Evolutionary conservation across 2,329 filamentous ascomycete species (phyloP), one percentile per base, ranked within the genome.

Genomic region (Colletotrichum melonis): DNA sequence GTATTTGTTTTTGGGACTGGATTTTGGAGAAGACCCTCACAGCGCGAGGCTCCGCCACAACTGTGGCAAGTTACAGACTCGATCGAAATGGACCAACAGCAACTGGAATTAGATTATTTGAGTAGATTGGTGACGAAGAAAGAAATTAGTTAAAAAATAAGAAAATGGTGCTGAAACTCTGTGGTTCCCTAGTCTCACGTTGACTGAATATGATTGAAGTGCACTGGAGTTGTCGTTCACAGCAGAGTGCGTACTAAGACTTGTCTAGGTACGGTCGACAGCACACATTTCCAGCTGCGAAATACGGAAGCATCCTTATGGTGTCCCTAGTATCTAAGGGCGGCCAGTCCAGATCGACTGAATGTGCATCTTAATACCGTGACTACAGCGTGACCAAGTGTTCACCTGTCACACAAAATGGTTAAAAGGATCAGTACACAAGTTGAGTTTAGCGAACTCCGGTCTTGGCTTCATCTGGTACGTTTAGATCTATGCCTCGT

Each of bases 21-120:
- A 54, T 35, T 49, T 46, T 19, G 42, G 42, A 65, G 63, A 30
- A 22, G n/a, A 22, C 63, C 60, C 60, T 54, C 60, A 63, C 46
- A 63, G 60, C 14, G 52, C 60, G 46, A 63, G 60, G 60, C 26
- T 22, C 46, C 22, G 42, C n/a, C 38, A 54, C 28, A 19, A 11
- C 16, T 32, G 60, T 54, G 46, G 28, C 28, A 49, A 67, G 56
- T 60, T 38, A 62, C 35, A 38, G 56, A 54, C 65, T 69, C 42
- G 35, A 69, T 69, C 42, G 35, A 69, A 46, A 58, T 57, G 67
- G 35, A 64, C 57, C 54, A 57, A 67, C 54, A 46, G 52, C 35
- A 46, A 42, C 35, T 56, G 26, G 52, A 59, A 46, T 58, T 49
- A 52, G 14, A 69, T 26, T 63, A 22, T 55, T 66, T 58, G 24